Evolutionary conservation across 2,329 filamentous ascomycete species (phyloP).

Genomic region (Pseudomassariella vexata): DNA sequence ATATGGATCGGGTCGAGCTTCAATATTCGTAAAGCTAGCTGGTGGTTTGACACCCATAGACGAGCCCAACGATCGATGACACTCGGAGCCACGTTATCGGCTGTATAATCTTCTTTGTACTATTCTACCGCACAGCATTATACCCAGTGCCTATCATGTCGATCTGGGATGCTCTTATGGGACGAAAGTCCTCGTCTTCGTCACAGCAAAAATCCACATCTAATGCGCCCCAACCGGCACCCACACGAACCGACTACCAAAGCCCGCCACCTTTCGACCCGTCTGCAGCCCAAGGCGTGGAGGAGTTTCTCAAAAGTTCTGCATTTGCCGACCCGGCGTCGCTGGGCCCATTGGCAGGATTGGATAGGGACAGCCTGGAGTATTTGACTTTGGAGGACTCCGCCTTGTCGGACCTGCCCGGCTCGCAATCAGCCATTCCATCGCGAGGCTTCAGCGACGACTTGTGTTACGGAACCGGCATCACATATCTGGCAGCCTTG

Average conservation of each 20-base stretch:
- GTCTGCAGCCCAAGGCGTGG: constrained; percentile 69
- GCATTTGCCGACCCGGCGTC: constrained; percentile 79
- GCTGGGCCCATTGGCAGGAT: constrained; percentile 86
- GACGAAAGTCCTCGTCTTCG: constrained; percentile 44
- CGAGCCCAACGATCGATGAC: no score
- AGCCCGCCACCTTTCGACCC: constrained; percentile 61
- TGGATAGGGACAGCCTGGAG: constrained; percentile 89
- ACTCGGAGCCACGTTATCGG: not conserved
- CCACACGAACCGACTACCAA: constrained; percentile 46
- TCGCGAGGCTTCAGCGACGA: constrained; percentile 98
- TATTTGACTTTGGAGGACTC: constrained; percentile 94
- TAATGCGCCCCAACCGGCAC: constrained; percentile 33
- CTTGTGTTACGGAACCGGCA: constrained; percentile 93
- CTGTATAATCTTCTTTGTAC: constrained; percentile 9
- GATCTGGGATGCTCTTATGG: constrained; percentile 58
- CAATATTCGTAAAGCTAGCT: not conserved
- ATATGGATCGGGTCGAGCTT: constrained; percentile 1
- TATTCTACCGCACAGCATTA: constrained; percentile 3
- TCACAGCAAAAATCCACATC: constrained; percentile 28
- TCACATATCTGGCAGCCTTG: constrained; percentile 86
- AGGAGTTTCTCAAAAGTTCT: constrained; percentile 75
- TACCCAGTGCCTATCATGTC: constrained; percentile 36
- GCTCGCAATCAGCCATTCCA: constrained; percentile 79
- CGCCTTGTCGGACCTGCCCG: constrained; percentile 77
- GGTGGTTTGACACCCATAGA: no score